Evolutionary conservation across 2,329 filamentous ascomycete species (phyloP), one percentile per base, ranked within the genome.

Genomic region (Epichloe uncinata): DNA sequence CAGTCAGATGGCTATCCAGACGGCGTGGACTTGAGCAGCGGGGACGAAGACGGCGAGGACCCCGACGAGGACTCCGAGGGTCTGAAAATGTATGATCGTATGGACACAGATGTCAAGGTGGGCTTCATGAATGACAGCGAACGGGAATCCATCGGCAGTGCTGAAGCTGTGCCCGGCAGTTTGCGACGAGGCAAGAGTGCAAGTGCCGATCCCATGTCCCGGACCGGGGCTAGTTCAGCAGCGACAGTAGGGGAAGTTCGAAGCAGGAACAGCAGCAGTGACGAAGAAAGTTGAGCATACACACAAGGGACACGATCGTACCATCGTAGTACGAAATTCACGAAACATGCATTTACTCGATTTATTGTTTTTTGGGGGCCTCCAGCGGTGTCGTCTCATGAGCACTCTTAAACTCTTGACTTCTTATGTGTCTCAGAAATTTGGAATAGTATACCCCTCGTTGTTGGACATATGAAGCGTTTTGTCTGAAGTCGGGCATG

Each of bases 1-100:
- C 64, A 66, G 1, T 70, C 71, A 1, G 67, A 70, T 15, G 65
- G 64, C 15, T 72, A 70, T 48, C 64, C 67, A 2, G 66, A 70
- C 8, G 64, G 64, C 1, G 65, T 64, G 5, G 67, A 69, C 15
- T 56, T 69, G 33, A 66, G 59, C 42, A 73, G 69, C 5, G 66
- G 63, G 1, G 71, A 72, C 6, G 67, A 71, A 47, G 66, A 69
- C 34, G 66, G 65, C 2, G 66, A 67, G 18, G 66, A 68, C n/a
- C 64, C 63, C 2, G 66, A 69, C 5, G 61, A 66, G 11, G 64
- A 65, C 9, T 45, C 34, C 2, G 50, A 42, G n/a, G 42, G 46
- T 5, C 8, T 51, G 4, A 13, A 58, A 15, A 68, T 68, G 54
- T 63, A 66, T 40, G 61, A 51, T 1, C 13, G 9, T 20, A 48